A percentile compares a stretch with the other conserved stretches of the same genome.
These are phyloP conservation scores for Chlorella variabilis DNA, from an alignment of 163 green algal species.

Conservation along the genomic window DNA sequence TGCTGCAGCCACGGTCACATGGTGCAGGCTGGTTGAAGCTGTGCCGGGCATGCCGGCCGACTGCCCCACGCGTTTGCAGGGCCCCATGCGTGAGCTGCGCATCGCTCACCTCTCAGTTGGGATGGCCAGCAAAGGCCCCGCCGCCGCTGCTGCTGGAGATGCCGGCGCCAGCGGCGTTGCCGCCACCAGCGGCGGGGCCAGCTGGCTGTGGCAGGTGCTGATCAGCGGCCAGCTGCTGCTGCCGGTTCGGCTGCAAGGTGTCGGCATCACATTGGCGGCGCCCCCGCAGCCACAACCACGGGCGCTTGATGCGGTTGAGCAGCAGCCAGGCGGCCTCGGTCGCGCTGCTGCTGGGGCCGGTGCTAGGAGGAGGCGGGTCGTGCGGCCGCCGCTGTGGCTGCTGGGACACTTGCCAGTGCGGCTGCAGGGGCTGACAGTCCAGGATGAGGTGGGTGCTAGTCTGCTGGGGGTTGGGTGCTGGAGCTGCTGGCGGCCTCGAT, in stretches of 20 bases:
- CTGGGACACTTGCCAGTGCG: constrained; percentile 16
- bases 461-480: not conserved
- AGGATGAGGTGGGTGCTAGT: constrained; percentile 21
- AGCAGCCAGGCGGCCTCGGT: not conserved
- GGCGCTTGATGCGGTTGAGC: not conserved
- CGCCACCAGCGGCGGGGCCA: not conserved
- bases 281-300: not conserved
- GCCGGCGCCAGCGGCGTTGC: not conserved
- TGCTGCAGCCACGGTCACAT: not conserved
- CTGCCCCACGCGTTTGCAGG: not conserved
- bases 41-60: not conserved
- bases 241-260: constrained; percentile 7
- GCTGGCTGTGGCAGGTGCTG: constrained; percentile 13
- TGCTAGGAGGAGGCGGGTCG: not conserved
- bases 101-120: not conserved
- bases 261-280: constrained; percentile 11
- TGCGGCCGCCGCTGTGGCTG: constrained; percentile 5
- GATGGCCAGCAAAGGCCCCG: not conserved
- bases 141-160: not conserved
- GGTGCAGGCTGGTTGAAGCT: not conserved
- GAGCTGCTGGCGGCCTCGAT: too few relatives aligned
- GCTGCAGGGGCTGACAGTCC: not conserved
- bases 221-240: constrained; percentile 18
- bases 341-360: too few relatives aligned
- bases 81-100: constrained; percentile 17